Percentiles rank a stretch among this genome's conserved stretches.
phyloP scores from a whole-genome alignment of 768 basidiomycete species.

The Sarcomyxa edulis region DNA sequence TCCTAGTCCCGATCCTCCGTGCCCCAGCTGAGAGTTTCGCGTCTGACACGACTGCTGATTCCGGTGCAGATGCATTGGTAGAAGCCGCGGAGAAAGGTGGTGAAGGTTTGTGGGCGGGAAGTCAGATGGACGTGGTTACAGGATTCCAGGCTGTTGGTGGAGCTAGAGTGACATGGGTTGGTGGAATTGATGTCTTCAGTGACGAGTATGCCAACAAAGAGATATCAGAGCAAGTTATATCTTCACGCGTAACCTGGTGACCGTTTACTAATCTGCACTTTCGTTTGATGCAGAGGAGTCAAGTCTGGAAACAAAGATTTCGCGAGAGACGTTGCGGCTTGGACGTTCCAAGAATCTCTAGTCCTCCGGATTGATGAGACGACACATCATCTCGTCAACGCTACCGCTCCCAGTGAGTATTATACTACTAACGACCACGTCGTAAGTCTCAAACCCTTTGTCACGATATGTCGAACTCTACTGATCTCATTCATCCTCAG shows the following conservation, averaged over 20 bases:
- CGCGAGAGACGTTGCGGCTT: conserved; percentile 68
- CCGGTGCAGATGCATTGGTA: conserved; percentile 55
- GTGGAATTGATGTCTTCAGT: conserved; percentile 74
- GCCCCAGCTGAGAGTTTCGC: conserved; percentile 77
- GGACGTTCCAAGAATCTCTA: conserved; percentile 87
- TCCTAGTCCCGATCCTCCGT: conserved; percentile 75
- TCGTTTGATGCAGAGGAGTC: conserved; percentile 51
- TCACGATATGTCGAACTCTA: conserved; percentile 4
- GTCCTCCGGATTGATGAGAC: conserved; percentile 75
- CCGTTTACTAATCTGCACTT: conserved; percentile 4
- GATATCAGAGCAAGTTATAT: conserved; percentile 46
- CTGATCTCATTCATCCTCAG: conserved; percentile 31
- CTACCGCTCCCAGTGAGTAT: conserved; percentile 52
- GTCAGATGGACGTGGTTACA: conserved; percentile 68
- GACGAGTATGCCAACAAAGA: conserved; percentile 69
- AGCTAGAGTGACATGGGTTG: conserved; percentile 75
- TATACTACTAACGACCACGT: conserved; percentile 88
- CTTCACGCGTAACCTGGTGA: neutral
- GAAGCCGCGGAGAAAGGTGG: conserved; percentile 73
- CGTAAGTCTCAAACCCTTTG: conserved; percentile 34
- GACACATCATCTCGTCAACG: conserved; percentile 67
- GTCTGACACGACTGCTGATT: conserved; percentile 59
- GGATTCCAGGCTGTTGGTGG: conserved; percentile 85
- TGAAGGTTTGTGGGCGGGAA: conserved; percentile 82
- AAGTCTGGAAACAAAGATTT: conserved; percentile 75